These are phyloP conservation scores for Plenodomus lindquistii DNA, from an alignment of 2,329 filamentous ascomycete genomes.

Conservation along the genomic window DNA sequence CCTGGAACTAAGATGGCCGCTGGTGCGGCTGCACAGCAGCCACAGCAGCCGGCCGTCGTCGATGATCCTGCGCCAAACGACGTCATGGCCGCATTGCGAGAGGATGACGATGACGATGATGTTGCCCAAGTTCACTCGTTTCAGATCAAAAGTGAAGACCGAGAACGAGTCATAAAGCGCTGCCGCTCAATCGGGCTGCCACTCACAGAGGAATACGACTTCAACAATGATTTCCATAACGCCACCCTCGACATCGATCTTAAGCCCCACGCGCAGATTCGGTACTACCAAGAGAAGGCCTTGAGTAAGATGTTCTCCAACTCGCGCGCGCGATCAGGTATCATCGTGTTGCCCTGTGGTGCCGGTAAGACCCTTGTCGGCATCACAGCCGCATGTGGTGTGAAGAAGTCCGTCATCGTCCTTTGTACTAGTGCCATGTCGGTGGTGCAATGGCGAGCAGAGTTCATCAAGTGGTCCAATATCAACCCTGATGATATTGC, in stretches of 20 bases:
- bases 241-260: constrained; percentile 92
- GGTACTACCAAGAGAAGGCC: constrained; percentile 95
- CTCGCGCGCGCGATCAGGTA: constrained; percentile 92
- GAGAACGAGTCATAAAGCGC: constrained; percentile 85
- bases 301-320: constrained; percentile 99
- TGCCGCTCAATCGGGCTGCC: constrained; percentile 86
- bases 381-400: constrained; percentile 97
- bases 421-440: constrained; percentile 98
- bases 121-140: constrained; percentile 90
- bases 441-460: constrained; percentile 92
- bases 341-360: constrained; percentile 95
- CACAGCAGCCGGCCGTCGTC: constrained; percentile 43
- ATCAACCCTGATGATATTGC: constrained; percentile 92
- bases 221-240: constrained; percentile 86
- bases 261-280: constrained; percentile 84
- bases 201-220: constrained; percentile 95
- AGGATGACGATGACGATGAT: constrained; percentile 81
- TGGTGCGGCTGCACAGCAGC: constrained; percentile 59
- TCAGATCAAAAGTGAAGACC: constrained; percentile 79
- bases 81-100: constrained; percentile 68
- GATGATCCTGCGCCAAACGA: constrained; percentile 52
- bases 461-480: constrained; percentile 99
- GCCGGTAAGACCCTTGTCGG: constrained; percentile 97
- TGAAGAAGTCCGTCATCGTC: constrained; percentile 95
- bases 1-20: constrained; percentile 93